Base-by-base conservation (phyloP, 148 eudicot species). In the Nyssa sinensis region DNA sequence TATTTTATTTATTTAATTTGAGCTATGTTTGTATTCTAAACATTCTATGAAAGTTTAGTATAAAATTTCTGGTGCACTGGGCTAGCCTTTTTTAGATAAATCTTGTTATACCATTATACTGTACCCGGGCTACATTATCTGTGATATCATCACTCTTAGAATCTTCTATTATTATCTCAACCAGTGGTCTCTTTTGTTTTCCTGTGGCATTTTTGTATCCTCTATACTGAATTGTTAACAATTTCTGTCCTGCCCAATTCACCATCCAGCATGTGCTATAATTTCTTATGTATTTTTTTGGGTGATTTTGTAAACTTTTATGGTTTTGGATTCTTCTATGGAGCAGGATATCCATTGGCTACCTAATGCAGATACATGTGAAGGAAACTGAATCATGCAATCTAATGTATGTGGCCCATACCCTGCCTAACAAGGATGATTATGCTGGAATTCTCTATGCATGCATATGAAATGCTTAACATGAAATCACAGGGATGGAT, bases 341-440 rank as follows among this genome's bases (percentile, higher is more conserved):
- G 60, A 62, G 33, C 79, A 77, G 79, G 79, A 70, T 69, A 70
- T 77, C 63, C 23, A 31, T 47, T 77, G 79, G 74, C 24, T 77
- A 24, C 70, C 74, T 47, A 34, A 62, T 69, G 74, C 34, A 63
- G 51, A 34, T 44, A 28, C 66, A 62, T 62, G 21, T 51, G 47
- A 63, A 53, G 53, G 63, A 16, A 31, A 67, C 24, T 62, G 28
- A 57, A 34, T 70, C 35, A 69, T 61, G 27, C 25, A 60, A 34
- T 35, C 25, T 6, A 44, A 8, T 61, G 49, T n/a, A 3, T 55
- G 24, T 16, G 51, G 29, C 30, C 8, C 58, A 37, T 66, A 17
- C 16, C 55, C 62, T 11, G 73, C 6, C 30, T 23, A n/a, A 29
- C 72, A 35, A 3, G 34, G 58, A 67, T 16, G 23, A 28, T 31